Evolutionary conservation across 2,329 filamentous ascomycete species (phyloP).

Genomic region (Exutisphaerella laricina): DNA sequence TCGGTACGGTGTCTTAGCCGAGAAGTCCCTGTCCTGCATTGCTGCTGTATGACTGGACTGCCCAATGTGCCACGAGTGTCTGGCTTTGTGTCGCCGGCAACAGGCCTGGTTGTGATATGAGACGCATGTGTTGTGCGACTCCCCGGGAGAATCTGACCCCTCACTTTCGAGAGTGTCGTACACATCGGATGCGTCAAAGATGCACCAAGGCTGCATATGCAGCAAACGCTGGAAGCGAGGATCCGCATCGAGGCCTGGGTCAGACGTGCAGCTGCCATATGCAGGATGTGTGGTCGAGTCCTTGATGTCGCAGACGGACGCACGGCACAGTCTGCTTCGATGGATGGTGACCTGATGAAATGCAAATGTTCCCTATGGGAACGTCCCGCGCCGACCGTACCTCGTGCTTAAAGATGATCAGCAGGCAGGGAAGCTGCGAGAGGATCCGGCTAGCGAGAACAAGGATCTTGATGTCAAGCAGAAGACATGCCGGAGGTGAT

Average conservation of each 20-base stretch:
- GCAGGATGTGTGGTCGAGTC: neutral
- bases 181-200: slow-evolving; percentile 3
- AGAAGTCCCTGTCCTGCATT: neutral
- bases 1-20: neutral
- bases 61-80: neutral
- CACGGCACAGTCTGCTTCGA: too few species aligned
- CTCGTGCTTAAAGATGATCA: slow-evolving; percentile 1
- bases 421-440: neutral
- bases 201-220: too few species aligned
- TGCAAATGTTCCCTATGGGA: too few species aligned
- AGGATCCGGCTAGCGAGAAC: neutral
- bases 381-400: neutral
- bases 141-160: slow-evolving; percentile 1
- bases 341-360: too few species aligned
- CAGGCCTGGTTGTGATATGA: slow-evolving; percentile 1
- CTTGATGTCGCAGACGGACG: neutral
- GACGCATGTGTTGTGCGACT: neutral
- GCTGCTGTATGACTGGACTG: neutral
- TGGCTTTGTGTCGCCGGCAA: slow-evolving; percentile 1
- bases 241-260: neutral
- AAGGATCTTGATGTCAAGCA: too few species aligned
- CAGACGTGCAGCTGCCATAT: neutral
- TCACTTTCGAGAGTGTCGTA: slow-evolving; percentile 1
- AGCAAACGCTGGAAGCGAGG: slow-evolving; percentile 1
- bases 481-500: too few species aligned